Evolutionary conservation across 108 stramenopile genomes (phyloP).

Genomic region (Epipyxis sp.): DNA sequence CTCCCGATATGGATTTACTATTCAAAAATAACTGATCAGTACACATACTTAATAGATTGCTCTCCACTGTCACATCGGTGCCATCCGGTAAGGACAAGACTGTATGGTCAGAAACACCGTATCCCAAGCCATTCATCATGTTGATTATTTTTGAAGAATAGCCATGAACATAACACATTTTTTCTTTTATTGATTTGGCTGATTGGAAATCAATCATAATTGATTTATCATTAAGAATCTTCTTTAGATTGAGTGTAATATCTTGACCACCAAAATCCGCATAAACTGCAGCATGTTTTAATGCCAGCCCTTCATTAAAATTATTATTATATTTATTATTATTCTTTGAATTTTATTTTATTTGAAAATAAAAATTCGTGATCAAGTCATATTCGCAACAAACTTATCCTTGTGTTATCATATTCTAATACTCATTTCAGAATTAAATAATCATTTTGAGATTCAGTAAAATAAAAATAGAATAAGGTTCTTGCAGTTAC

Average conservation of each 20-base stretch:
- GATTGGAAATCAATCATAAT: background rate
- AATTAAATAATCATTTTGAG: no score
- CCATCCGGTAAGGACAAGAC: no score
- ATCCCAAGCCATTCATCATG: background rate
- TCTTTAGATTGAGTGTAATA: background rate
- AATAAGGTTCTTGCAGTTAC: no score
- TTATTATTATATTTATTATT: no score
- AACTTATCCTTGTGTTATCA: no score
- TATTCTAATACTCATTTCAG: no score
- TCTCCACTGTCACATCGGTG: slow-evolving; percentile 21
- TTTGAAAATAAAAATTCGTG: no score
- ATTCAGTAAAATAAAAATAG: no score
- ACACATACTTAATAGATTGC: background rate
- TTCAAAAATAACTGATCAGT: background rate
- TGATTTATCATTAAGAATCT: background rate
- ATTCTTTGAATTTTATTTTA: no score
- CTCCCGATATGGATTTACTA: background rate
- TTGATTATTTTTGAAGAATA: background rate
- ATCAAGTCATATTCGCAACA: no score
- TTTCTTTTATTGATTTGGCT: slow-evolving; percentile 17
- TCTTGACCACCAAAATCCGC: slow-evolving; percentile 18
- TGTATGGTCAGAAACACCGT: background rate
- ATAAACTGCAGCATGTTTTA: background rate
- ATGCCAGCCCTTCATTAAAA: no score
- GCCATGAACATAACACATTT: background rate